These are phyloP conservation scores for Herpotrichia juniperi DNA, from an alignment of 2,329 filamentous ascomycete species.

Conservation along the genomic window DNA sequence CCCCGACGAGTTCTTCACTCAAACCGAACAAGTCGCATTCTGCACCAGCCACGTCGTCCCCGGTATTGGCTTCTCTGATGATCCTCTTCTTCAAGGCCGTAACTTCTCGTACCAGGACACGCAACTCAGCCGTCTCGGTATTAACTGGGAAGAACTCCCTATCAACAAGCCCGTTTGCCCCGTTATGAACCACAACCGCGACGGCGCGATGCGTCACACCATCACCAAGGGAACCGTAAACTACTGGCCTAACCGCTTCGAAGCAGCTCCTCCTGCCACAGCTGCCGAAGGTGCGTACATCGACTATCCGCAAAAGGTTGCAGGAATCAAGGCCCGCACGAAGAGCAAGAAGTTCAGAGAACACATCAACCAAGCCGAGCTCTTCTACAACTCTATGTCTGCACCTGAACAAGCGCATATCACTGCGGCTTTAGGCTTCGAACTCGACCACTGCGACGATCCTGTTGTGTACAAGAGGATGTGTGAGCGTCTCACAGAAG, in stretches of 20 bases:
- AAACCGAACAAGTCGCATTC: constrained; percentile 84
- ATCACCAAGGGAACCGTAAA: constrained; percentile 77
- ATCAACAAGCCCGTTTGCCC: constrained; percentile 78
- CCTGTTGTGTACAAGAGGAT: constrained; percentile 75
- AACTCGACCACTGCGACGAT: constrained; percentile 83
- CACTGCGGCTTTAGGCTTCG: constrained; percentile 67
- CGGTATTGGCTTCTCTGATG: constrained; percentile 77
- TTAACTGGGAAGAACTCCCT: constrained; percentile 78
- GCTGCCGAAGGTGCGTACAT: constrained; percentile 69
- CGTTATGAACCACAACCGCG: constrained; percentile 77
- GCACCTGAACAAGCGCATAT: constrained; percentile 70
- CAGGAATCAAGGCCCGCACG: constrained; percentile 73
- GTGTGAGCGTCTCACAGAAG: constrained; percentile 71
- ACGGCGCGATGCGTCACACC: constrained; percentile 73
- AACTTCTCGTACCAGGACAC: constrained; percentile 73
- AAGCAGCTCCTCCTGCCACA: constrained; percentile 66
- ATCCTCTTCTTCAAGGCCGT: constrained; percentile 75
- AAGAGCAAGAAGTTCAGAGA: constrained; percentile 77
- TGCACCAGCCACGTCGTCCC: constrained; percentile 81
- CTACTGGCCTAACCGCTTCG: constrained; percentile 79
- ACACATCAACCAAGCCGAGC: constrained; percentile 77
- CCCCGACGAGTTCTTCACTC: constrained; percentile 79
- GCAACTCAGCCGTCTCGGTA: constrained; percentile 71
- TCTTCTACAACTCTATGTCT: constrained; percentile 82
- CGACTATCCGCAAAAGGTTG: constrained; percentile 69